Evolutionary conservation across 1,284 basidiomycete species (phyloP).

Genomic region (Ganoderma leucocontextum): DNA sequence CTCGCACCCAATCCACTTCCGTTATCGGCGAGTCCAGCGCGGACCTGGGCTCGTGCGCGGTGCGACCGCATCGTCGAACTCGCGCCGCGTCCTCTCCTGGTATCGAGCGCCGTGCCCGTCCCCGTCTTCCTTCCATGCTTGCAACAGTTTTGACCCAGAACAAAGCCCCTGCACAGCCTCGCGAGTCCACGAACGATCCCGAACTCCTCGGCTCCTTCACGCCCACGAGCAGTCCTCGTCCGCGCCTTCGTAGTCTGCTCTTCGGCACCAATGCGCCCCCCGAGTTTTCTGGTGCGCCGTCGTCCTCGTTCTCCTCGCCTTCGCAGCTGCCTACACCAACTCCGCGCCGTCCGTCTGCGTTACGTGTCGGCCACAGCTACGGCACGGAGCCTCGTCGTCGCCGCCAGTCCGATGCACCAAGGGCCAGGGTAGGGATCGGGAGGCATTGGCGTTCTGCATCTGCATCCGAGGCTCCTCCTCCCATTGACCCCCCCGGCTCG

Average conservation of each 20-base stretch:
- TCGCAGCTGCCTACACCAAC: slow-evolving; percentile 7
- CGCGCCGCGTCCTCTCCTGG: slow-evolving; percentile 28
- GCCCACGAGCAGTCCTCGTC: slow-evolving; percentile 40
- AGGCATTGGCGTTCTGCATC: slow-evolving; percentile 1
- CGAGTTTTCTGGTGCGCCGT: slow-evolving; percentile 16
- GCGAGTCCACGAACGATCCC: slow-evolving; percentile 26
- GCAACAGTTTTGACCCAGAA: slow-evolving; percentile 28
- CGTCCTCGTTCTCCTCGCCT: slow-evolving; percentile 14
- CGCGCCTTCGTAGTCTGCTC: slow-evolving; percentile 36
- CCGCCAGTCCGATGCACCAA: slow-evolving; percentile 15
- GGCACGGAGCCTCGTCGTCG: slow-evolving; percentile 5
- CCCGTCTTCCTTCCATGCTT: slow-evolving; percentile 32
- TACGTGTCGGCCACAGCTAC: not conserved
- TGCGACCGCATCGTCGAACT: slow-evolving; percentile 8
- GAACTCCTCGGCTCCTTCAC: slow-evolving; percentile 42
- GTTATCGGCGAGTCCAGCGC: slow-evolving; percentile 22
- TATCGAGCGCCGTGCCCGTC: slow-evolving; percentile 7
- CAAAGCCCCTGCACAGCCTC: slow-evolving; percentile 30
- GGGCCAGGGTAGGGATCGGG: not conserved
- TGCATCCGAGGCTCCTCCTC: slow-evolving; percentile 5
- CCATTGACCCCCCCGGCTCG: slow-evolving; percentile 31
- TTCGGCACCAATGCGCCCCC: slow-evolving; percentile 6
- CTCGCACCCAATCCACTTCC: slow-evolving; percentile 25
- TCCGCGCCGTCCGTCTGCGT: slow-evolving; percentile 10
- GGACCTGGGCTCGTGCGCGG: not conserved